phyloP scores from a whole-genome alignment of 192 early-diverging fungal species.

The Pilobolus umbonatus region DNA sequence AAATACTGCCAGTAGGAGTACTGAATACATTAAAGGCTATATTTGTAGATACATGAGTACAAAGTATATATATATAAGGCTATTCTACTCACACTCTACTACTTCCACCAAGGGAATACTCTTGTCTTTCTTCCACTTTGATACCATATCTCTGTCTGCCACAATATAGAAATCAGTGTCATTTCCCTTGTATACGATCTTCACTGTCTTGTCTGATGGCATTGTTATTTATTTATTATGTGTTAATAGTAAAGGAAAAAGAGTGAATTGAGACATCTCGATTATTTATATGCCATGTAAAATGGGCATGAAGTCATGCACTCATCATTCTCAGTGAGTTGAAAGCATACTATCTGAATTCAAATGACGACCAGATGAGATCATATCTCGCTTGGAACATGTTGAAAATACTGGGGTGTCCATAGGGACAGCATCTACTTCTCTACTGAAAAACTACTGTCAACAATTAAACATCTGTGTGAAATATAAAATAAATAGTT shows the following conservation, averaged over 20 bases:
- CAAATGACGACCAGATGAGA: not conserved
- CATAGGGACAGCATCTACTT: no score
- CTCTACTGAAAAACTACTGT: no score
- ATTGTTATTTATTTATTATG: not conserved
- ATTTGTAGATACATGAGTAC: not conserved
- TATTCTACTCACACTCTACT: conserved; percentile 28
- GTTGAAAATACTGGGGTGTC: no score
- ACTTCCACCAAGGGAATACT: conserved; percentile 35
- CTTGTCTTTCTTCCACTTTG: conserved; percentile 33
- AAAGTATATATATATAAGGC: not conserved
- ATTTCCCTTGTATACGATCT: conserved; percentile 26
- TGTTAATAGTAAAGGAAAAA: not conserved
- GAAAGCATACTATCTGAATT: not conserved
- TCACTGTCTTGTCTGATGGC: not conserved
- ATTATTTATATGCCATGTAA: not conserved
- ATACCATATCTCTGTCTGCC: conserved; percentile 17
- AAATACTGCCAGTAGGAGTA: conserved; percentile 22
- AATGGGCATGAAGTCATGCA: not conserved
- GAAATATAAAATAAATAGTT: no score
- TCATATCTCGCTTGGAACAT: no score
- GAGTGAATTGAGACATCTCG: not conserved
- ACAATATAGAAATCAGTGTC: conserved; percentile 33
- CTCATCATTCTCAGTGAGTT: not conserved
- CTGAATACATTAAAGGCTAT: conserved; percentile 33
- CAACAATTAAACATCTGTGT: no score